These are phyloP conservation scores for Lipomyces spencermartinsiae DNA, from an alignment of 805 yeast species.

Conservation along the genomic window DNA sequence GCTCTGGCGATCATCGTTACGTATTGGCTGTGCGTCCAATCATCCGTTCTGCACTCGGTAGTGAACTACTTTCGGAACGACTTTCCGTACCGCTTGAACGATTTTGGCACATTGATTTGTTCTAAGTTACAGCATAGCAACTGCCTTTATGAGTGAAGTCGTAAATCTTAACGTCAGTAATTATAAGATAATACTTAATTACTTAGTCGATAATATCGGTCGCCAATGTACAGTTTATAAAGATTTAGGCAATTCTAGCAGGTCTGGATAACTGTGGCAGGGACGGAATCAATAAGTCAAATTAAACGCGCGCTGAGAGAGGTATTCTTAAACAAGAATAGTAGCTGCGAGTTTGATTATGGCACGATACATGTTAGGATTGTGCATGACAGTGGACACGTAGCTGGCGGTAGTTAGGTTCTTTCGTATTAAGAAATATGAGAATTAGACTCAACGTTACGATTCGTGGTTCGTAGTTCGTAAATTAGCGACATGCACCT, in stretches of 20 bases:
- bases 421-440: not conserved
- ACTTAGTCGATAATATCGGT: not conserved
- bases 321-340: not conserved
- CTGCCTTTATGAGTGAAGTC: not conserved
- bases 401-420: not conserved
- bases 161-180: not conserved
- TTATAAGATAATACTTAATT: too few species aligned
- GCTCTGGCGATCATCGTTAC: too few species aligned
- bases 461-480: too few species aligned
- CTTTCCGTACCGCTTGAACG: not conserved
- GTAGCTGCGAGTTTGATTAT: not conserved
- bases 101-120: not conserved
- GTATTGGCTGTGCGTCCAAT: too few species aligned
- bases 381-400: not conserved
- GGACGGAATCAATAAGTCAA: not conserved
- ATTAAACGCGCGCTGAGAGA: not conserved
- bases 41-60: not conserved
- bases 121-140: not conserved
- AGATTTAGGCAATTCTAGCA: not conserved
- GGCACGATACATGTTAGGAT: not conserved
- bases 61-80: not conserved
- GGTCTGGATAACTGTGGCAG: not conserved
- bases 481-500: too few species aligned
- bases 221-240: not conserved
- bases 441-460: too few species aligned